Percentiles rank a stretch among this genome's conserved stretches.
Evolutionary conservation across 73 alveolate species (phyloP).

Genomic region (Paramecium tetraurelia): DNA sequence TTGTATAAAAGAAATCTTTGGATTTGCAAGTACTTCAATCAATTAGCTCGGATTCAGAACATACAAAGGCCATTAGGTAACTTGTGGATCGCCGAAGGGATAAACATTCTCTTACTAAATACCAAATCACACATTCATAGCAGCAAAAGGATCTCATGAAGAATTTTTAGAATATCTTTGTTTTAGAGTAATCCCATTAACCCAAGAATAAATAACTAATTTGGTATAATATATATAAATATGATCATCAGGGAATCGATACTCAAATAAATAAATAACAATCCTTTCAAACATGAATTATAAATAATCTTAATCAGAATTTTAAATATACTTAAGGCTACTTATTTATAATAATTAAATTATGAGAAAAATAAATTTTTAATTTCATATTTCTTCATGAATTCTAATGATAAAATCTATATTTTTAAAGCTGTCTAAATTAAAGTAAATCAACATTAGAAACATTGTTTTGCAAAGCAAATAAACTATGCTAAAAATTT

Average conservation of each 20-base stretch:
- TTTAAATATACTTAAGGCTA: neutral
- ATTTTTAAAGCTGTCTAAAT: too few relatives aligned
- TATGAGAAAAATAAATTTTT: too few relatives aligned
- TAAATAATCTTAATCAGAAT: neutral
- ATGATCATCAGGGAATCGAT: neutral
- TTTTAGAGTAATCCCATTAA: neutral
- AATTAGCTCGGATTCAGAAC: neutral
- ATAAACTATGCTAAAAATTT: neutral
- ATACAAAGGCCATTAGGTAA: neutral
- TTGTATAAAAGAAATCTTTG: neutral
- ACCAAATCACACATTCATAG: neutral
- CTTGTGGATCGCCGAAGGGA: neutral
- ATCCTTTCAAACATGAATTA: neutral
- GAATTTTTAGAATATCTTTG: neutral
- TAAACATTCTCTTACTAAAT: neutral
- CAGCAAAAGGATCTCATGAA: constrained; percentile 28
- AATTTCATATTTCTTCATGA: neutral
- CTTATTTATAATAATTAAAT: neutral
- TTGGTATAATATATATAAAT: neutral
- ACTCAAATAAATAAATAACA: neutral
- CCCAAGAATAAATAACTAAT: neutral
- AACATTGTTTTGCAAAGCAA: neutral
- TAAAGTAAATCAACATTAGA: too few relatives aligned
- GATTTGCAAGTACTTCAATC: neutral
- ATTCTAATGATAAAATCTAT: neutral